Evolutionary conservation across 2,329 filamentous ascomycete species (phyloP), one percentile per base, ranked within the genome.

Genomic region (Microsporum audouinii): DNA sequence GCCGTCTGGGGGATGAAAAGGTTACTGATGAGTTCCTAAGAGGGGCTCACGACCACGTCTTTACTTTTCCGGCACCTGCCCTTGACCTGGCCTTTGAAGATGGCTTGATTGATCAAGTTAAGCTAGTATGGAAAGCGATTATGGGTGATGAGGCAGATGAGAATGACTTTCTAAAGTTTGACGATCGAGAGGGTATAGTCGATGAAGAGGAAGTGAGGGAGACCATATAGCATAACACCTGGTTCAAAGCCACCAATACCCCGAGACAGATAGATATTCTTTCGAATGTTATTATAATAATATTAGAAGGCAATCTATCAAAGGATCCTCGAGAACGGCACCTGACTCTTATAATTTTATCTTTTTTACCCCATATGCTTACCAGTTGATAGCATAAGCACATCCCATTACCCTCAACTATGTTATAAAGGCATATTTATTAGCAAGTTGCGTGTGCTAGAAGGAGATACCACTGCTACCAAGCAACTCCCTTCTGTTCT

Each of bases 51-150:
- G 75, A 76, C 23, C 72, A 75, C 29, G 70, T 84, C 17, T 73
- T 86, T 49, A 72, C 76, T 1, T 84, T 94, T 63, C 79, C 84
- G 3, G 76, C 82, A 1, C 70, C 84, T 0, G 78, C 83, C 2
- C 73, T 86, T 6, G 85, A 88, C 64, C 79, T 95, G 5, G 81
- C 87, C 0, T 88, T 96, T 65, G 84, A 90, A 67, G 92, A 96
- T 66, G 70, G 75, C 0, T 76, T 84, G 1, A 73, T 96, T 7
- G 81, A 84, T 5, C 73, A 82, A 31, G 88, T 96, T 1, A 82
- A 82, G 63, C 73, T 81, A 7, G 84, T 85, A 5, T 97, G 91
- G 91, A 77, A 81, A 63, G 75, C 78, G 57, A 79, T 91, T 2
- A 77, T 82, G 65, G 82, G 80, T 7, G 74, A 76, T 1, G 78